Base-by-base conservation (phyloP, 75 land plant genomes). In the Sequoiadendron giganteum region DNA sequence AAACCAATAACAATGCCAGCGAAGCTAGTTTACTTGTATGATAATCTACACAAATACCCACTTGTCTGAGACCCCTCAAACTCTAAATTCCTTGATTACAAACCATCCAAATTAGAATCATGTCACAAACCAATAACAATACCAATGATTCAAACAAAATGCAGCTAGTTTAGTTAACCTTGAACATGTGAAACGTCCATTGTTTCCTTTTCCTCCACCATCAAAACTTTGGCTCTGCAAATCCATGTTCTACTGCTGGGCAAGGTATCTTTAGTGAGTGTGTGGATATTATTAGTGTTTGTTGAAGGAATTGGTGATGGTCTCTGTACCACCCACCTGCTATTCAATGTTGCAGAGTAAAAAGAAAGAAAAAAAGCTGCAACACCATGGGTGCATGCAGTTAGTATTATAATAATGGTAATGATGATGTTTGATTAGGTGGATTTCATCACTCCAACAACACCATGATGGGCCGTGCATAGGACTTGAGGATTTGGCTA, bases 211-310 rank as follows among this genome's bases (percentile, higher is more conserved):
- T 25, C 48, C 45, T 82, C 84, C 84, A 42, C 84, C 84, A n/a
- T 82, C 84, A 82, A 43, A 82, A 13, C 49, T 42, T n/a, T 82
- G 84, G 84, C 84, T 82, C 48, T 82, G 84, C 52, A 82, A 28
- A 47, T 82, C 52, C 47, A 82, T 82, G 38, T 34, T 75, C 77
- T 34, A 75, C 32, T 75, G 16, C 39, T 10, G 34, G 3, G 38
- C 77, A 3, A 75, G 38, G 77, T 49, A 82, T 28, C 3, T n/a
- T 28, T 47, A 3, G 49, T 25, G 2, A 19, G 39, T 79, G 28
- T 36, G 39, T 78, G 42, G 18, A 7, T 79, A 42, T 19, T 7
- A 65, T 65, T 42, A 19, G 6, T 19, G 9, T 79, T 19, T 0
- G 21, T 7, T 42, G 40, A 40, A 28, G 30, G 42, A 16, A 1